Evolutionary conservation across 164 flowering plant genomes (phyloP), one percentile per base, ranked within the genome.

Genomic region (Liriodendron chinense): DNA sequence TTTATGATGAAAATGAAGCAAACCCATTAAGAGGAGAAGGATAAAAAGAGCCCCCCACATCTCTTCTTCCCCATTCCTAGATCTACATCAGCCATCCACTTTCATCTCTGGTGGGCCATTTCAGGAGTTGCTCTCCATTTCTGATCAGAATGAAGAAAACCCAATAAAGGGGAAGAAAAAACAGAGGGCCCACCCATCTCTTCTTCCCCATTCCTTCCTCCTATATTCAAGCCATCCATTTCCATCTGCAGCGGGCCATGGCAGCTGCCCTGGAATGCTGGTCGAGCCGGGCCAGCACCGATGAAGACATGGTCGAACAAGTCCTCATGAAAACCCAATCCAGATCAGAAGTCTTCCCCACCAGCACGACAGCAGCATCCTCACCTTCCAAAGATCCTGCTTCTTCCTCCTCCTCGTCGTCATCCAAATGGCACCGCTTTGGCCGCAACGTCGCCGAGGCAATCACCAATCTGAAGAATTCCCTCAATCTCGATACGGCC

Each of bases 201-300:
- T 12, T 16, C 59, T 16, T 16, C 13, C 59, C 59, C 59, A 53
- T 53, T 53, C 9, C 59, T 53, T 53, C 59, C 9, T 34, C 43
- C 43, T 34, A 34, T 7, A 34, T 34, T 34, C 43, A 34, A 34
- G 43, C 43, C 43, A 34, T 22, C 1, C 56, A 34, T 34, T 53
- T 53, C 59, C 59, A 12, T 2, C 59, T 12, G 59, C 59, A 12
- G 13, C 20, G 18, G 57, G 72, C 71, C 78, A 94, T 94, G 96
- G 90, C 98, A 1, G 94, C 98, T 1, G 98, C 98, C 0, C 80
- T 95, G 0, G 98, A 93, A 77, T 95, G 98, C 88, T 95, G 98
- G 98, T 89, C 98, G 6, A 82, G 96, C 75, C 74, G 96, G 8
- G 80, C 94, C 12, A 88, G 91, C 81, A 87, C 91, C 3, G 98